A percentile compares a stretch with the other conserved stretches of the same genome.
These are phyloP conservation scores for Pseudocohnilembus persalinus DNA, from an alignment of 169 alveolate genomes.

Conservation along the genomic window DNA sequence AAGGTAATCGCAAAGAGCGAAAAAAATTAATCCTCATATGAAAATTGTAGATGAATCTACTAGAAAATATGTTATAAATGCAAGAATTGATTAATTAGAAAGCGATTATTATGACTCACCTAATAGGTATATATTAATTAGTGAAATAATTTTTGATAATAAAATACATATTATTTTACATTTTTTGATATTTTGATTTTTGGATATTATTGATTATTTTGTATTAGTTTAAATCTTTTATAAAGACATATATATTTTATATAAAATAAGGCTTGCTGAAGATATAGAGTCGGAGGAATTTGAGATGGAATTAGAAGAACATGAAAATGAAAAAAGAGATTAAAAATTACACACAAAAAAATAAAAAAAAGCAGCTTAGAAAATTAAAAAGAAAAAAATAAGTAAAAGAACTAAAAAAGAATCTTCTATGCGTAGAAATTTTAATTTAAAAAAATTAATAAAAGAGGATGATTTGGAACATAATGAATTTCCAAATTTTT, in stretches of 20 bases:
- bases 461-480: slow-evolving; percentile 28
- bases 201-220: too few species aligned
- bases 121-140: neutral
- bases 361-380: neutral
- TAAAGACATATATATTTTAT: too few species aligned
- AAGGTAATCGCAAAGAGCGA: slow-evolving; percentile 13
- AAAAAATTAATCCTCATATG: slow-evolving; percentile 5
- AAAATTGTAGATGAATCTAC: slow-evolving; percentile 15
- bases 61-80: slow-evolving; percentile 22
- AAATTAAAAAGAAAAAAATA: slow-evolving; percentile 15
- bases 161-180: too few species aligned
- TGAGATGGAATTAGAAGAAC: slow-evolving; percentile 16
- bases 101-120: slow-evolving; percentile 30
- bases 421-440: slow-evolving; percentile 22
- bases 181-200: too few species aligned
- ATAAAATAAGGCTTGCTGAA: neutral
- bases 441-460: slow-evolving; percentile 13
- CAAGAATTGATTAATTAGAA: slow-evolving; percentile 19
- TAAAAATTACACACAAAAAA: neutral
- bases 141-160: too few species aligned
- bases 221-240: too few species aligned
- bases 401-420: slow-evolving; percentile 29
- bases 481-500: slow-evolving; percentile 10
- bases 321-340: slow-evolving; percentile 9
- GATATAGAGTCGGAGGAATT: slow-evolving; percentile 28